A percentile compares a stretch with the other conserved stretches of the same genome.
Evolutionary conservation across 306 rosid species (phyloP).

Genomic region (Hippophae tibetana): DNA sequence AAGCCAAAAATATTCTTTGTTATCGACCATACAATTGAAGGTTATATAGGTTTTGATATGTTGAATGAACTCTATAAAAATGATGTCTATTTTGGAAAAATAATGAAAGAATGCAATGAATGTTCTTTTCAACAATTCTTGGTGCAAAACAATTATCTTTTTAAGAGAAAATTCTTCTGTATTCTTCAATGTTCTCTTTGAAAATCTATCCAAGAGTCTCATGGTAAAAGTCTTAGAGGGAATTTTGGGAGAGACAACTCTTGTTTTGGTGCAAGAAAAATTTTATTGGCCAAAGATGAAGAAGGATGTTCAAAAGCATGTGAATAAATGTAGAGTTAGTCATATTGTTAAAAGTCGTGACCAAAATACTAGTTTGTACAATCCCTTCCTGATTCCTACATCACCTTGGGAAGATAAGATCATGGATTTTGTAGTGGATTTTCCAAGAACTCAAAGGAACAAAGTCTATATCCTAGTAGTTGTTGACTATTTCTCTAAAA

Average conservation of each 20-base stretch:
- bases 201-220: neutral
- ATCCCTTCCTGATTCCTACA: neutral
- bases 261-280: neutral
- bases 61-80: no score
- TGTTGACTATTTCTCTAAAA: neutral
- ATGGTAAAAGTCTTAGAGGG: neutral
- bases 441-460: neutral
- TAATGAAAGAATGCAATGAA: neutral
- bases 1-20: neutral
- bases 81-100: neutral
- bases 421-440: neutral
- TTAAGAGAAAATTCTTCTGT: neutral
- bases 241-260: neutral
- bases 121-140: neutral
- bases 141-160: neutral
- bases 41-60: neutral
- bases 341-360: neutral
- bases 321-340: neutral
- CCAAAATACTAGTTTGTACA: neutral
- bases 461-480: neutral
- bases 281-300: neutral
- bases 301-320: neutral
- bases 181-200: neutral
- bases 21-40: neutral
- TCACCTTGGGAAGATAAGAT: neutral